phyloP scores from a whole-genome alignment of 2,329 filamentous ascomycete genomes.

The Fusarium sp. region DNA sequence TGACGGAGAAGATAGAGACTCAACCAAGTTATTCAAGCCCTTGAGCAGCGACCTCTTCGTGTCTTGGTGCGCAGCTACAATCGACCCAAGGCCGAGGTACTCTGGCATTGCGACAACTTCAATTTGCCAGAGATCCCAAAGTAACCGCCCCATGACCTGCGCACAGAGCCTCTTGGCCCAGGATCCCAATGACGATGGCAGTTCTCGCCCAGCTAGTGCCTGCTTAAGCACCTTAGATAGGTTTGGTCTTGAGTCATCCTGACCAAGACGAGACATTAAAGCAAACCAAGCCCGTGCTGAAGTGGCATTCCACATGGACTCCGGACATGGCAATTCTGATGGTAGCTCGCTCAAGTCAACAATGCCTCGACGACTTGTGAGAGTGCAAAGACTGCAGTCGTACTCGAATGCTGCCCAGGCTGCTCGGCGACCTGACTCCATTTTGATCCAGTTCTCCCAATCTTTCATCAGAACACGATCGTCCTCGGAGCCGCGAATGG shows the following conservation, averaged over 20 bases:
- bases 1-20: background rate
- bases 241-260: background rate
- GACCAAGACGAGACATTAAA: background rate
- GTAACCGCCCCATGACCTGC: background rate
- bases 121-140: background rate
- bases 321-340: background rate
- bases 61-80: background rate
- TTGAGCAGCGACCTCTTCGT: background rate
- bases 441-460: background rate
- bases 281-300: slow-evolving; percentile 1
- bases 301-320: background rate
- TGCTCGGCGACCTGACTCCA: background rate
- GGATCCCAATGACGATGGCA: background rate
- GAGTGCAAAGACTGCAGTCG: background rate
- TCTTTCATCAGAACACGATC: background rate
- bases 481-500: background rate
- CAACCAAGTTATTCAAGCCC: background rate
- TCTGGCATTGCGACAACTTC: background rate
- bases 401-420: slow-evolving; percentile 2
- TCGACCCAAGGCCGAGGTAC: background rate
- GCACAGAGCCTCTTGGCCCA: background rate
- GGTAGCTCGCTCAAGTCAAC: background rate
- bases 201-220: background rate
- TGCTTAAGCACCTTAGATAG: background rate
- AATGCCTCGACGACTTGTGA: background rate